Evolutionary conservation across 805 yeast species (phyloP).

Genomic region (Kazachstania taianensis): DNA sequence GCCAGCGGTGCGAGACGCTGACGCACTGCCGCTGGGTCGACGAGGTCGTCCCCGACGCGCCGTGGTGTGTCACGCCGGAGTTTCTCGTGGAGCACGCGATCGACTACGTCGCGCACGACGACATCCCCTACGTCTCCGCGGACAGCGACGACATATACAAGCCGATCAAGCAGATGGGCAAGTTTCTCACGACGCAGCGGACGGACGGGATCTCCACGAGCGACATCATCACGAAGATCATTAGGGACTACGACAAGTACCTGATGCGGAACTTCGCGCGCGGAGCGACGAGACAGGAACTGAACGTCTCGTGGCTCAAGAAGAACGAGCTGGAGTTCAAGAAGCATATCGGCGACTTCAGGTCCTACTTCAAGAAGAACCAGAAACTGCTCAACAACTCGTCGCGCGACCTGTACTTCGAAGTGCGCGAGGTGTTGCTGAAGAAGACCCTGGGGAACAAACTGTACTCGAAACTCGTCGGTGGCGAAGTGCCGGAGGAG

Average conservation of each 20-base stretch:
- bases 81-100: slow-evolving; percentile 71
- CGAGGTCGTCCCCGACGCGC: slow-evolving; percentile 88
- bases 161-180: slow-evolving; percentile 84
- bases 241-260: slow-evolving; percentile 92
- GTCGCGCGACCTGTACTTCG: slow-evolving; percentile 75
- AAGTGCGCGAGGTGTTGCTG: slow-evolving; percentile 60
- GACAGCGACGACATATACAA: slow-evolving; percentile 86
- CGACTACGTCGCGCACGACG: slow-evolving; percentile 97
- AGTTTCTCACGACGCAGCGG: slow-evolving; percentile 88
- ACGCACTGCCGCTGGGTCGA: slow-evolving; percentile 96
- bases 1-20: slow-evolving; percentile 84
- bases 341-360: slow-evolving; percentile 79
- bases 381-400: slow-evolving; percentile 58
- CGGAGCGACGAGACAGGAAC: slow-evolving; percentile 93
- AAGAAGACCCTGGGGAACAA: slow-evolving; percentile 28
- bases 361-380: slow-evolving; percentile 75
- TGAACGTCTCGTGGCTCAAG: slow-evolving; percentile 94
- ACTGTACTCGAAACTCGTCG: slow-evolving; percentile 23
- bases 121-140: slow-evolving; percentile 84
- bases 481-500: slow-evolving; percentile 29
- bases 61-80: slow-evolving; percentile 86
- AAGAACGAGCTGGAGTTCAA: slow-evolving; percentile 92
- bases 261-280: slow-evolving; percentile 94
- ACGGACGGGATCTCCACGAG: slow-evolving; percentile 95
- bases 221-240: slow-evolving; percentile 89